Evolutionary conservation across 2,329 filamentous ascomycete genomes (phyloP), one percentile per base, ranked within the genome.

Genomic region (Anthostomella pinea): DNA sequence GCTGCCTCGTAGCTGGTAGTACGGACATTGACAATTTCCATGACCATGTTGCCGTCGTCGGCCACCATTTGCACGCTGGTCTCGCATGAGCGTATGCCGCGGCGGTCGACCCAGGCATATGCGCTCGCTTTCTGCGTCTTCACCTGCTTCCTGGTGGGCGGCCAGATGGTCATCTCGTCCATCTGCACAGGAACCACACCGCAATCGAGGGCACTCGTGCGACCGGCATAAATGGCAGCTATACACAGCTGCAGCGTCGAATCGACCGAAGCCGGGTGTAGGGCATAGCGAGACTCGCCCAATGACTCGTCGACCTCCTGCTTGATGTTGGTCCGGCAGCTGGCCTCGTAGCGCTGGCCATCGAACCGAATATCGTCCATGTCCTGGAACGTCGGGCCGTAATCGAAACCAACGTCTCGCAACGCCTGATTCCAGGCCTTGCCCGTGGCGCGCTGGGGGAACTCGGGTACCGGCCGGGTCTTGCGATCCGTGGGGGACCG

Each of bases 1-100:
- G 53, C 57, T 8, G 55, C 58, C 30, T 62, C 59, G 33, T 60
- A 59, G 7, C 17, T 28, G 4, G 41, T 43, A 15, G 39, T 32
- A n/a, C 53, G 48, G 15, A 60, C 22, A 26, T 52, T 52, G 16
- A 14, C 21, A n/a, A 60, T 54, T 16, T 58, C 48, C 47, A 60
- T 38, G 9, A 60, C 38, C 11, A 59, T 30, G 16, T 52, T 35
- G 21, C 48, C 52, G 30, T 57, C 51, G 2, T 41, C 30, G 14
- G 49, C 49, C 4, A 41, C 23, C 41, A 55, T 39, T 36, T 58
- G 56, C 4, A 34, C 46, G 28, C 44, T 46, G 15, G 20, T 45
- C 16, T 53, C 46, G 16, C 45, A 57, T 4, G 38, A 33, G 0
- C 53, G 48, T 3, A 47, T 40, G 13, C 55, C 50, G 1, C 52